Evolutionary conservation across 768 basidiomycete genomes (phyloP), one percentile per base, ranked within the genome.

Genomic region (Lanmaoa rubissima): DNA sequence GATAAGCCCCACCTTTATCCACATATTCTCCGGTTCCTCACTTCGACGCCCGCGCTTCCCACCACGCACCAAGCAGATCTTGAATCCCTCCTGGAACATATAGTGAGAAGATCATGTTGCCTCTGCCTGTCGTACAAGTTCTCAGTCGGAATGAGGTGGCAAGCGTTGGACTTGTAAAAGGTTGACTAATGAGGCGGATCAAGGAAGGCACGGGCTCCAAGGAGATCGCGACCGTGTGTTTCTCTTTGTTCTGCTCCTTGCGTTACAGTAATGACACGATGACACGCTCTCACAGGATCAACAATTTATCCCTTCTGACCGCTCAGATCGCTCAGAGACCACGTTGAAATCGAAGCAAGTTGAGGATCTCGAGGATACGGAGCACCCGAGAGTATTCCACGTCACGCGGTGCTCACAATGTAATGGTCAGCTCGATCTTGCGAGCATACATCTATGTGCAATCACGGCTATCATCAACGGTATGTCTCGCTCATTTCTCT

Each of bases 401-500:
- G 91, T 96, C 58, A 95, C 94, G 8, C 80, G 94, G 41, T 98
- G 97, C 71, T 88, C 95, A 21, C 82, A 87, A 5, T 98, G 97
- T 70, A 82, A 86, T 16, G 92, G 88, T 1, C 92, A 90, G 64
- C 83, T 98, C 57, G 94, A 98, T 69, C 82, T 98, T 11, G 95
- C 97, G 0, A 89, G 85, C 61, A 80, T 98, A 7, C 95, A 98
- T 98, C 98, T 68, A 97, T 98, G 96, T 99, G 96, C 73, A 87
- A 88, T 65, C 97, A 98, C 69, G 94, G 92, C 58, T 98, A 92
- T 75, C 97, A 99, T 69, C 93, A 96, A 69, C 80, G 94, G 92
- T 61, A n/a, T n/a, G 48, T 45, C 47, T 26, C 14, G 11, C 16
- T 11, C 24, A 6, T 12, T 7, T 16, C 40, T 24, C 8, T 16